Conservation (phyloP, 352 stramenopile species). For the Phytophthora fragariae region DNA sequence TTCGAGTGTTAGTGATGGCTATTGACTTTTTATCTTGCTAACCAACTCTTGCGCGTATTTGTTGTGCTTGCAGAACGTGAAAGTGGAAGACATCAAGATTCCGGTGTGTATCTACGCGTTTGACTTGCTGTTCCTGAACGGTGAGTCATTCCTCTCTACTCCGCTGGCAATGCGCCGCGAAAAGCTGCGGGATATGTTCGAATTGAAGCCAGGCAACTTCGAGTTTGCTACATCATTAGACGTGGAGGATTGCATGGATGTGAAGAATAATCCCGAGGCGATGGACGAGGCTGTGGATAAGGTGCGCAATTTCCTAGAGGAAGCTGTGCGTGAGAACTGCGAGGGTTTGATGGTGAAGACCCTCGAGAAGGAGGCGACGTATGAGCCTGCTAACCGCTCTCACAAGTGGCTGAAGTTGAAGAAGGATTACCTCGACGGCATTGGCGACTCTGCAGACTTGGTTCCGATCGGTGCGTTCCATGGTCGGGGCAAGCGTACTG, state of each 20-base stretch:
- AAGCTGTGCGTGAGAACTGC: conserved; percentile 93
- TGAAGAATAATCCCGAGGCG: conserved; percentile 87
- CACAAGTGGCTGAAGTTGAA: conserved; percentile 99
- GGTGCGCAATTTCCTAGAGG: conserved; percentile 95
- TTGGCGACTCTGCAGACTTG: conserved; percentile 98
- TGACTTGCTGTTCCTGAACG: conserved; percentile 99
- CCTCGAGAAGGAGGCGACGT: conserved; percentile 96
- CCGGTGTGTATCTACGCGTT: conserved; percentile 97
- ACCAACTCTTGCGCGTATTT: conserved; percentile 8
- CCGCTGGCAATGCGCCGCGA: conserved; percentile 92
- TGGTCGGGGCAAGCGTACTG: conserved; percentile 95
- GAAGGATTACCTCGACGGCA: conserved; percentile 99
- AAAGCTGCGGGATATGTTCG: conserved; percentile 94
- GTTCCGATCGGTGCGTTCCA: conserved; percentile 99
- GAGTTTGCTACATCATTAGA: conserved; percentile 95
- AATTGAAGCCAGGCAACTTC: conserved; percentile 93
- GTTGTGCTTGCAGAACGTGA: conserved; percentile 61
- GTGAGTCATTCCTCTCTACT: conserved; percentile 93
- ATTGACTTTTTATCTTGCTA: background rate
- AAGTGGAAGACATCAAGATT: conserved; percentile 92
- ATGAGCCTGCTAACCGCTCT: conserved; percentile 97
- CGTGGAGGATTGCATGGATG: conserved; percentile 85
- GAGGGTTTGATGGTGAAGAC: conserved; percentile 99
- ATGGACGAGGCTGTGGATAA: conserved; percentile 88
- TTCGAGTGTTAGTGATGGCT: background rate